Conservation (phyloP, 2,329 filamentous ascomycete species). For the Fusarium pseudocircinatum region DNA sequence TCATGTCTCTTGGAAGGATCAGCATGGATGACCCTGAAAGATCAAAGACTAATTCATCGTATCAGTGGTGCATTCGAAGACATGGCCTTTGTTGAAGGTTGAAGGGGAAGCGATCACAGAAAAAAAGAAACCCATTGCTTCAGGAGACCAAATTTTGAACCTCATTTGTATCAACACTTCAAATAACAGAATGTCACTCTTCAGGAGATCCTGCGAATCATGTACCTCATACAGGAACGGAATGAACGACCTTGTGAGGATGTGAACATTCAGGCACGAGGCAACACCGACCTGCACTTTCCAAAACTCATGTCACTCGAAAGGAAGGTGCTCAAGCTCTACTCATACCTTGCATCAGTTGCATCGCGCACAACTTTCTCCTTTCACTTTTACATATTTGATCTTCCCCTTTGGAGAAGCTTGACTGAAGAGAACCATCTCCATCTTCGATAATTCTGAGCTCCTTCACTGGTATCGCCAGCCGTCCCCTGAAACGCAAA, state of each 20-base stretch:
- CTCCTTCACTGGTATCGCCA: neutral
- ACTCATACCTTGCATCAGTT: neutral
- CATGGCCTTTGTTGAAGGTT: neutral
- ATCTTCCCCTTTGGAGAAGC: neutral
- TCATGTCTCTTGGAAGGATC: neutral
- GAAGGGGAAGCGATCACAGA: neutral
- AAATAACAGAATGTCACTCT: neutral
- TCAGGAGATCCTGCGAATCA: neutral
- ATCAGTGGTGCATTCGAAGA: neutral
- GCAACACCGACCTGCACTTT: neutral
- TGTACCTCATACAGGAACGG: neutral
- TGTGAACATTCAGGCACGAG: neutral
- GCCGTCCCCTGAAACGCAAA: too few relatives aligned
- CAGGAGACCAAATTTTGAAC: neutral
- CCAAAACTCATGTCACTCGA: neutral
- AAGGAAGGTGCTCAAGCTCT: neutral
- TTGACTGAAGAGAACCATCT: neutral
- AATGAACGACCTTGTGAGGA: neutral
- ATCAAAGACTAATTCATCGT: neutral
- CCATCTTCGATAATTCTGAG: neutral
- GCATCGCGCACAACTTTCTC: neutral
- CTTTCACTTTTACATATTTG: too few relatives aligned
- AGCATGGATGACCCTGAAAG: neutral
- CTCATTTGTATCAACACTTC: neutral
- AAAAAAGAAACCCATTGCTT: too few relatives aligned